phyloP scores from a whole-genome alignment of 495 filamentous ascomycete species.

The Neurospora hispaniola region DNA sequence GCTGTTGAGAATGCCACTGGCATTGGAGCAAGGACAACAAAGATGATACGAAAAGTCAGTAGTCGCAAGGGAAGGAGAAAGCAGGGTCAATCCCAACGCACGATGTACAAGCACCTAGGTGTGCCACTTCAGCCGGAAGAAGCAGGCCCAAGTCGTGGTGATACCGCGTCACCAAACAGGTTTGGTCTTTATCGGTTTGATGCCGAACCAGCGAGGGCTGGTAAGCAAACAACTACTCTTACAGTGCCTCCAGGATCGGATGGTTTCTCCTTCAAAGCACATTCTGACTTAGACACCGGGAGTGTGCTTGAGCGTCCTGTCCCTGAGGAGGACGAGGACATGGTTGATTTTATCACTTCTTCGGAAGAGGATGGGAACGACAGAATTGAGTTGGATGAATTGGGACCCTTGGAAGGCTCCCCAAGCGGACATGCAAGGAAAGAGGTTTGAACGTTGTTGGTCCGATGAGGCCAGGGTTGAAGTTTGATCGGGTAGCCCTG shows the following conservation, averaged over 20 bases:
- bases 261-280: not conserved
- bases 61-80: slow-evolving; percentile 17
- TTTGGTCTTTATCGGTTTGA: not conserved
- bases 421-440: not conserved
- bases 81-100: not conserved
- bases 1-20: slow-evolving; percentile 23
- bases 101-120: not conserved
- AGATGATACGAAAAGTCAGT: slow-evolving; percentile 27
- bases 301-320: not conserved
- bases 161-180: not conserved
- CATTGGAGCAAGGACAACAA: slow-evolving; percentile 21
- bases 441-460: not conserved
- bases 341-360: slow-evolving; percentile 14
- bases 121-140: not conserved
- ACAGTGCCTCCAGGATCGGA: not conserved
- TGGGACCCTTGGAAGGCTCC: not conserved
- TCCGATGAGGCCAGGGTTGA: not conserved
- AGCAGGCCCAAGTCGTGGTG: not conserved
- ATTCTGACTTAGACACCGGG: not conserved
- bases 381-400: not conserved
- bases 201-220: not conserved
- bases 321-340: slow-evolving; percentile 7
- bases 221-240: not conserved
- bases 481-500: not conserved
- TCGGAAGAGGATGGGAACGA: slow-evolving; percentile 2